Evolutionary conservation across 805 yeast species (phyloP).

Genomic region (Kodamaea restingae): DNA sequence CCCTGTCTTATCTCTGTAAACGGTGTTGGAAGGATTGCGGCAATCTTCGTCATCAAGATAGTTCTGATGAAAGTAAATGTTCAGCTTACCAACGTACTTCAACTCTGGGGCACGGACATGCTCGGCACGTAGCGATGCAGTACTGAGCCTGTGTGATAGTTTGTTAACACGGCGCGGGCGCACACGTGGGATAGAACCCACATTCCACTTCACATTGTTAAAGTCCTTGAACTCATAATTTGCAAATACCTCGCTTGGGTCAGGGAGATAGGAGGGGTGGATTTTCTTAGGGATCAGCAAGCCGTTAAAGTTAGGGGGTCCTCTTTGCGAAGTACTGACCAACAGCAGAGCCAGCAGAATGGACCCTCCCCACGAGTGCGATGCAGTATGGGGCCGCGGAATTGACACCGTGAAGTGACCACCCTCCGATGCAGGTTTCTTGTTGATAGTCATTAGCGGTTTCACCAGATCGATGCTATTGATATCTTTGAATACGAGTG

Average conservation of each 20-base stretch:
- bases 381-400: constrained; percentile 13
- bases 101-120: constrained; percentile 9
- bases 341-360: constrained; percentile 8
- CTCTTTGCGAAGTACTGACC: constrained; percentile 1
- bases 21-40: constrained; percentile 7
- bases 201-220: constrained; percentile 16
- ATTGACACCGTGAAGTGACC: constrained; percentile 25
- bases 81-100: constrained; percentile 30
- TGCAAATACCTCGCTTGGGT: constrained; percentile 15
- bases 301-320: constrained; percentile 18
- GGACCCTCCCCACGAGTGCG: constrained; percentile 6
- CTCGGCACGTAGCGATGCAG: constrained; percentile 6
- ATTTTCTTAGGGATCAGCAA: constrained; percentile 23
- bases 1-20: constrained; percentile 10
- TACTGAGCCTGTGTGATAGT: constrained; percentile 17
- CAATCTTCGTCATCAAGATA: constrained; percentile 19
- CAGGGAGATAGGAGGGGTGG: constrained; percentile 12
- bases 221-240: constrained; percentile 28
- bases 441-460: constrained; percentile 27
- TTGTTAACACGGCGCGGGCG: constrained; percentile 25
- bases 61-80: constrained; percentile 37
- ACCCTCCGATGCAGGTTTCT: constrained; percentile 24
- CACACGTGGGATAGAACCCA: constrained; percentile 45
- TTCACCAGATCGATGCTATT: constrained; percentile 14
- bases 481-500: constrained; percentile 24